These are phyloP conservation scores for Wallacemonas sp. DNA, from an alignment of 208 protist species.

Conservation along the genomic window DNA sequence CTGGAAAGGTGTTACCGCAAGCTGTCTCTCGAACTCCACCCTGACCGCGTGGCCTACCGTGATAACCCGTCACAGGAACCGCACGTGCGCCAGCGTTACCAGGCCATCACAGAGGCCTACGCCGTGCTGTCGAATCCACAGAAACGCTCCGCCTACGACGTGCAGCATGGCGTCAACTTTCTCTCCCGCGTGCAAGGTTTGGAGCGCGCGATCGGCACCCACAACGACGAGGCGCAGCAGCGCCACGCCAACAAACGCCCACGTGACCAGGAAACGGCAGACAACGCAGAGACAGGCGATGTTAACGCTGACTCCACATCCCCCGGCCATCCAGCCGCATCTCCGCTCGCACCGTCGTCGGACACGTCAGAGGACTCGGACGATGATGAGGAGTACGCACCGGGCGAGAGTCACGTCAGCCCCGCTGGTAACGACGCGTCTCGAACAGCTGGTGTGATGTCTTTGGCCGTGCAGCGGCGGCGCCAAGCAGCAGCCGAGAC, in stretches of 20 bases:
- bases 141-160: constrained; percentile 65
- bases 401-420: neutral
- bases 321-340: neutral
- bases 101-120: constrained; percentile 78
- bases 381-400: constrained; percentile 41
- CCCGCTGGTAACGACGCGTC: neutral
- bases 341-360: neutral
- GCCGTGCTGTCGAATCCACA: constrained; percentile 65
- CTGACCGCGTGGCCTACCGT: constrained; percentile 74
- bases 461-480: neutral
- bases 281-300: neutral
- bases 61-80: constrained; percentile 17
- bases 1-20: constrained; percentile 61
- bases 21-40: constrained; percentile 76
- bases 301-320: neutral
- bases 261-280: neutral
- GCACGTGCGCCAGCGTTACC: constrained; percentile 48
- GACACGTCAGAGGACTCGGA: constrained; percentile 27
- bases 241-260: constrained; percentile 3
- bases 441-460: neutral
- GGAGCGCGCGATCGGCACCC: constrained; percentile 28
- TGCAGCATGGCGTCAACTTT: constrained; percentile 77
- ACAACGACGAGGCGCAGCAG: constrained; percentile 30
- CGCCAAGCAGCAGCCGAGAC: neutral
- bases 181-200: constrained; percentile 35